Evolutionary conservation across 306 rosid genomes (phyloP).

Genomic region (Sicyos edulis): DNA sequence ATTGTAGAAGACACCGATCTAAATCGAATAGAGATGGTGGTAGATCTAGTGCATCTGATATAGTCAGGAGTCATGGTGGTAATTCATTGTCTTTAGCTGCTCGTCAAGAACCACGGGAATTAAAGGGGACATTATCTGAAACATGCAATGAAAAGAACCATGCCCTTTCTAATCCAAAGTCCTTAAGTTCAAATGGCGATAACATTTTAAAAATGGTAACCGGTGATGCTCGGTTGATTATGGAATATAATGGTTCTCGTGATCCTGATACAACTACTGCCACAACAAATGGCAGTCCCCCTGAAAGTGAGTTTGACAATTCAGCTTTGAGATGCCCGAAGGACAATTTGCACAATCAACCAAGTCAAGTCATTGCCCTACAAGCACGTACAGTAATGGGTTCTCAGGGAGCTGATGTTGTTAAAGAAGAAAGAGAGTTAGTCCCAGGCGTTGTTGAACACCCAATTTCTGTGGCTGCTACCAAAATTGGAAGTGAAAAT

Average conservation of each 20-base stretch:
- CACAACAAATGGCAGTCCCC: slow-evolving; percentile 30
- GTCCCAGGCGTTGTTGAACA: slow-evolving; percentile 37
- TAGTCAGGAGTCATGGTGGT: slow-evolving; percentile 30
- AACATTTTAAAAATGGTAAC: slow-evolving; percentile 33
- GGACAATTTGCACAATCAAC: slow-evolving; percentile 30
- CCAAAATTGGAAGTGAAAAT: slow-evolving; percentile 41
- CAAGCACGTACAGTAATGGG: no score
- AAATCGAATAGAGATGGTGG: slow-evolving; percentile 73
- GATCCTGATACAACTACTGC: slow-evolving; percentile 28
- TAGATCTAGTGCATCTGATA: slow-evolving; percentile 37
- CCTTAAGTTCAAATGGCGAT: slow-evolving; percentile 58
- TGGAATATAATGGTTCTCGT: slow-evolving; percentile 41
- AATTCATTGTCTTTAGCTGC: slow-evolving; percentile 33
- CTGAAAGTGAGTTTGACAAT: slow-evolving; percentile 48
- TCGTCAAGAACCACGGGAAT: slow-evolving; percentile 54
- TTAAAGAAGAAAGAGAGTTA: slow-evolving; percentile 38
- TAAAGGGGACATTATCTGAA: slow-evolving; percentile 47
- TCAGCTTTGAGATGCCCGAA: slow-evolving; percentile 30
- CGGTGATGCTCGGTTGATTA: slow-evolving; percentile 40
- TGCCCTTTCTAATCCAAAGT: slow-evolving; percentile 56
- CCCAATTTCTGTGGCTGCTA: slow-evolving; percentile 36
- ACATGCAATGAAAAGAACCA: slow-evolving; percentile 51
- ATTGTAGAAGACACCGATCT: slow-evolving; percentile 94
- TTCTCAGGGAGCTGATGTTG: slow-evolving; percentile 18
- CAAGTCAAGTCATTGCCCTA: no score